Percentiles rank a stretch among this genome's conserved stretches.
Conservation (phyloP, 305 asterid genomes). For the Fraxinus ornus region DNA sequence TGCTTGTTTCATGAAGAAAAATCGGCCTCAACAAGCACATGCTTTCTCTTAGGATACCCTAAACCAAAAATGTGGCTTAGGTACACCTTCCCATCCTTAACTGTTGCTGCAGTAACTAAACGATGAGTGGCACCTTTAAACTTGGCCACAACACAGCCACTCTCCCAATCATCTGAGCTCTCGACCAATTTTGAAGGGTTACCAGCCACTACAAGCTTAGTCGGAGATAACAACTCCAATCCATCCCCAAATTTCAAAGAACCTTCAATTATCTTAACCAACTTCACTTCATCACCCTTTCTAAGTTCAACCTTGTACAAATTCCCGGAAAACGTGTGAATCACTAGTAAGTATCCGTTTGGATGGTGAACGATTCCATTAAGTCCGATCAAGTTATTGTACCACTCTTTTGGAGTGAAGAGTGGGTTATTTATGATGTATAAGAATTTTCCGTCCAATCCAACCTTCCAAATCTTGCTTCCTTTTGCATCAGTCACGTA, state of each 20-base stretch:
- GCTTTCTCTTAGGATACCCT: conserved; percentile 85
- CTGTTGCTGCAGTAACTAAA: conserved; percentile 63
- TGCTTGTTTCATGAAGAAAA: conserved; percentile 30
- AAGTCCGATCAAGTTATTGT: conserved; percentile 55
- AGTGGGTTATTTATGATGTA: conserved; percentile 57
- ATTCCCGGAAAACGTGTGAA: conserved; percentile 70
- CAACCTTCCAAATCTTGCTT: conserved; percentile 79
- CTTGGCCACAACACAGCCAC: conserved; percentile 50
- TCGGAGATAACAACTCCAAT: conserved; percentile 61
- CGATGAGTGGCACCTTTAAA: conserved; percentile 63
- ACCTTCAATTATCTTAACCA: conserved; percentile 45
- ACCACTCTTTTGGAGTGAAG: conserved; percentile 65
- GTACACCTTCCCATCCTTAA: conserved; percentile 79
- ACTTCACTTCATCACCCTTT: conserved; percentile 42
- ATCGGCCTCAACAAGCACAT: conserved; percentile 71
- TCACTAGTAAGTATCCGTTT: conserved; percentile 67
- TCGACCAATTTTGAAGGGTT: conserved; percentile 63
- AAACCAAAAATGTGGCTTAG: conserved; percentile 74
- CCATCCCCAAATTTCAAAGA: conserved; percentile 78
- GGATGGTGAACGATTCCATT: conserved; percentile 92
- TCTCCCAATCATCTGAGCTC: conserved; percentile 75
- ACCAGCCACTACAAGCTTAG: conserved; percentile 73
- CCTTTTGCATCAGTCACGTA: conserved; percentile 72
- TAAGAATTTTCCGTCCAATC: conserved; percentile 49
- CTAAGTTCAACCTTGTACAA: conserved; percentile 57